Conservation (phyloP, 2,329 filamentous ascomycete species). For the Dissoconium aciculare region DNA sequence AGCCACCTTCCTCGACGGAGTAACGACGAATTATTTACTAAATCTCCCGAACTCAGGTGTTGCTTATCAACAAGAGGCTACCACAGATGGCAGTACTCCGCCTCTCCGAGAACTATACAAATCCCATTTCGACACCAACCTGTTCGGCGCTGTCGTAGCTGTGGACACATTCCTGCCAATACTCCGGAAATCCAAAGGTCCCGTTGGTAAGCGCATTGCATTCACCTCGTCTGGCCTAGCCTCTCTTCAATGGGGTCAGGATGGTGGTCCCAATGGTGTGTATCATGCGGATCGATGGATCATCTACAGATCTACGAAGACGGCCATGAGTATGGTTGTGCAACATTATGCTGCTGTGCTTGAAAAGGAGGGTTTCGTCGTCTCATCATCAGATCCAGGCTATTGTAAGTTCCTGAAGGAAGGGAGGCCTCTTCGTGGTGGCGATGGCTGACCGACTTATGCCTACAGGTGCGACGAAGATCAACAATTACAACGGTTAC, state of each 20-base stretch:
- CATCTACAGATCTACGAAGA: conserved; percentile 16
- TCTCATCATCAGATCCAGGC: conserved; percentile 14
- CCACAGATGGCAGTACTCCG: conserved; percentile 2
- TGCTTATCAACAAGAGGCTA: conserved; percentile 2
- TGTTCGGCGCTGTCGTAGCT: conserved; percentile 15
- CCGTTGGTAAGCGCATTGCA: conserved; percentile 3
- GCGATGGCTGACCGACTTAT: too few relatives aligned
- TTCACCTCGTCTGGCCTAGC: conserved; percentile 5
- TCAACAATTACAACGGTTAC: conserved; percentile 15
- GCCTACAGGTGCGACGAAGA: conserved; percentile 15
- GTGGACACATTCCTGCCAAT: conserved; percentile 18
- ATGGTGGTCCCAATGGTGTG: not conserved
- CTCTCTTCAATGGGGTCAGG: not conserved
- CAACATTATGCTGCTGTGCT: conserved; percentile 10
- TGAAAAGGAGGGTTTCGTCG: conserved; percentile 17
- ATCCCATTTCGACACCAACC: conserved; percentile 17
- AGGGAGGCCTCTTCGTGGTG: too few relatives aligned
- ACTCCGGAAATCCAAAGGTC: conserved; percentile 9
- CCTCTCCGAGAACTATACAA: conserved; percentile 13
- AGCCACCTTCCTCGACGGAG: too few relatives aligned
- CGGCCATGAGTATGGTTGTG: conserved; percentile 20
- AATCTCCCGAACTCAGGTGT: too few relatives aligned
- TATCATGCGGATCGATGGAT: conserved; percentile 8
- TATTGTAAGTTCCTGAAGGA: too few relatives aligned
- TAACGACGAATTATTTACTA: too few relatives aligned